A percentile compares a stretch with the other conserved stretches of the same genome.
These are phyloP conservation scores for Phaeosphaeriaceae sp. DNA, from an alignment of 2,329 filamentous ascomycete species.

Conservation along the genomic window DNA sequence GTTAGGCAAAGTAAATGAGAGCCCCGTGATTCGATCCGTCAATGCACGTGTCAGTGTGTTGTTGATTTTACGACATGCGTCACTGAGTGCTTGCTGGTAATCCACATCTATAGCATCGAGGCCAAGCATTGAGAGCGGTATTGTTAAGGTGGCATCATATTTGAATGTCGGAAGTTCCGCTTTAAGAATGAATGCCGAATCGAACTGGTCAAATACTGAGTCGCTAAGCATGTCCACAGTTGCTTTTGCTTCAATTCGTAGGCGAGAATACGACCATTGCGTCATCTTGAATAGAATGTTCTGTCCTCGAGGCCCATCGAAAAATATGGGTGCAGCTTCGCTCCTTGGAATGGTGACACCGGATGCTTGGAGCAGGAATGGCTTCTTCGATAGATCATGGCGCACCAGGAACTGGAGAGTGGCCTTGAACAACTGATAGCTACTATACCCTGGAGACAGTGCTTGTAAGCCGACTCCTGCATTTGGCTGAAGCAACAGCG, in stretches of 20 bases:
- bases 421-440: conserved; percentile 94
- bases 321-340: conserved; percentile 71
- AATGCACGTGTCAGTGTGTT: conserved; percentile 72
- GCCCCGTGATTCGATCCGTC: conserved; percentile 72
- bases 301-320: conserved; percentile 74
- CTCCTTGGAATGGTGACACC: conserved; percentile 43
- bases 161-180: conserved; percentile 58
- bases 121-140: conserved; percentile 45
- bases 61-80: conserved; percentile 65
- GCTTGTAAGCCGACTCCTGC: conserved; percentile 73
- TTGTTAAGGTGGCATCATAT: conserved; percentile 60
- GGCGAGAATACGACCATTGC: conserved; percentile 75
- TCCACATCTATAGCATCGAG: conserved; percentile 30
- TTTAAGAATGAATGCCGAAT: conserved; percentile 77
- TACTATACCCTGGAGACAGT: conserved; percentile 81
- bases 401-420: conserved; percentile 84
- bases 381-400: conserved; percentile 72
- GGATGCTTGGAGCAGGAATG: conserved; percentile 59
- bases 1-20: conserved; percentile 53
- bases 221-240: conserved; percentile 79
- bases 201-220: conserved; percentile 78
- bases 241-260: conserved; percentile 75
- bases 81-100: conserved; percentile 32
- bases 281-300: conserved; percentile 94
- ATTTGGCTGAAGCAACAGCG: conserved; percentile 79